Evolutionary conservation across 129 eudicot species (phyloP).

Genomic region (Flaveria brownii): DNA sequence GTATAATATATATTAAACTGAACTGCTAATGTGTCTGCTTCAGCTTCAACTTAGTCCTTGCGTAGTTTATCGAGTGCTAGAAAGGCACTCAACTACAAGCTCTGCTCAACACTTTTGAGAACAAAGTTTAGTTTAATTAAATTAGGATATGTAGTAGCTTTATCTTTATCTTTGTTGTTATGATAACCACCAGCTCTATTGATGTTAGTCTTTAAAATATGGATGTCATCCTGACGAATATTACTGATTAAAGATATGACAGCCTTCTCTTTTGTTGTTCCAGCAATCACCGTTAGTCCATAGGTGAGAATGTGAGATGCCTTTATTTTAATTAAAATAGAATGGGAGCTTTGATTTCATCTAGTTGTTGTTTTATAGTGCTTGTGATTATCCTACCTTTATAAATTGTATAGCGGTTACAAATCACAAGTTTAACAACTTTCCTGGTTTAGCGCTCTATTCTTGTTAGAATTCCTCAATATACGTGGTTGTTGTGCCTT

Average conservation of each 20-base stretch:
- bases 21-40: neutral
- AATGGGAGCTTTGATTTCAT: neutral
- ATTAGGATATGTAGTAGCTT: neutral
- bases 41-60: neutral
- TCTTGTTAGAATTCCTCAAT: neutral
- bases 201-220: no score
- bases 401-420: constrained; percentile 13
- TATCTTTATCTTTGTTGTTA: no score
- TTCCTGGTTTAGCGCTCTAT: constrained; percentile 16
- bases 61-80: neutral
- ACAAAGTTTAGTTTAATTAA: neutral
- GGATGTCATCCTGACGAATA: no score
- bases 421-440: neutral
- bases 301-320: neutral
- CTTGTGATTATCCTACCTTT: neutral
- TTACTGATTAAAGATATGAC: no score
- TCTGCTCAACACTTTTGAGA: neutral
- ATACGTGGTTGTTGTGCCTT: neutral
- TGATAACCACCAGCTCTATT: no score
- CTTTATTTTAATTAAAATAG: neutral
- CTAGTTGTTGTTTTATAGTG: neutral
- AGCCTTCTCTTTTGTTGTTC: neutral
- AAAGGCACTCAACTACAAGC: neutral
- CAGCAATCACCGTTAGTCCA: neutral
- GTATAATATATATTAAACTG: neutral